These are phyloP conservation scores for Calocera viscosa DNA, from an alignment of 768 basidiomycete genomes.

Conservation along the genomic window DNA sequence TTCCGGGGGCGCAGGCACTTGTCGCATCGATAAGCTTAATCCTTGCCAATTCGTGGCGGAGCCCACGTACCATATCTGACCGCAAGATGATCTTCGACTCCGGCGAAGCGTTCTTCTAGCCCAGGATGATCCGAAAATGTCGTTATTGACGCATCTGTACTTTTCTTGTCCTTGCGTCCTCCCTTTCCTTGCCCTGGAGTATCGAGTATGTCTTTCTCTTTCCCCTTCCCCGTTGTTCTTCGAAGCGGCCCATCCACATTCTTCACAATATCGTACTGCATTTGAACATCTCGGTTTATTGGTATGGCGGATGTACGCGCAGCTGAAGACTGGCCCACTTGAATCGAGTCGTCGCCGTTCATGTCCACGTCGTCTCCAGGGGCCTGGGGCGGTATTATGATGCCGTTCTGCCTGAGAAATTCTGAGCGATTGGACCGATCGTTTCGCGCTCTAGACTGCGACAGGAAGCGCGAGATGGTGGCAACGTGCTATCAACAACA, in stretches of 20 bases:
- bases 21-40: neutral
- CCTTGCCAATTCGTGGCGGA: neutral
- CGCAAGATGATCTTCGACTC: conserved; percentile 59
- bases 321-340: conserved; percentile 37
- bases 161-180: conserved; percentile 34
- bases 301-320: conserved; percentile 62
- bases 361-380: conserved; percentile 26
- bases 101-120: conserved; percentile 48
- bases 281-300: conserved; percentile 61
- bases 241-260: conserved; percentile 67
- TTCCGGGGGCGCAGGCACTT: conserved; percentile 60
- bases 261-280: conserved; percentile 80
- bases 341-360: conserved; percentile 22
- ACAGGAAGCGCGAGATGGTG: conserved; percentile 59
- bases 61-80: conserved; percentile 52
- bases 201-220: conserved; percentile 8
- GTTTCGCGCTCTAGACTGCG: conserved; percentile 55
- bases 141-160: conserved; percentile 22
- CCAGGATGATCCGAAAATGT: conserved; percentile 43
- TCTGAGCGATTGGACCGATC: conserved; percentile 66
- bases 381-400: conserved; percentile 44
- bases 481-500: conserved; percentile 44
- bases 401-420: conserved; percentile 48
- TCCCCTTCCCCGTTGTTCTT: conserved; percentile 35
- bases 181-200: conserved; percentile 39